These are phyloP conservation scores for Citrus reticulata DNA, from an alignment of 345 rosid genomes.

Conservation along the genomic window DNA sequence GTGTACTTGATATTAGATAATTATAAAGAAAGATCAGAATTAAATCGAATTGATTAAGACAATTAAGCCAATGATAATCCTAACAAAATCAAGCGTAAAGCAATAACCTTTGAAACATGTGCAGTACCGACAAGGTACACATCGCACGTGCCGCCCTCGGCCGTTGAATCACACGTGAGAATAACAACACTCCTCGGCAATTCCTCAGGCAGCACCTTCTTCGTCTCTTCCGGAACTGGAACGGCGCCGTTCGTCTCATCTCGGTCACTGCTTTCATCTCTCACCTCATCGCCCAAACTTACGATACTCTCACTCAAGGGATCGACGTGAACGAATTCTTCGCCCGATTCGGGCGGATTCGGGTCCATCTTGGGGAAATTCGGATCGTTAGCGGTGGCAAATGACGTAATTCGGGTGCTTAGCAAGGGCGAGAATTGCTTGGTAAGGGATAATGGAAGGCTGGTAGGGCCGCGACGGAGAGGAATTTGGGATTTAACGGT, in stretches of 20 bases:
- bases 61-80: background rate
- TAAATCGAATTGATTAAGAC: background rate
- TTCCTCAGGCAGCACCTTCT: conserved; percentile 60
- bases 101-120: conserved; percentile 80
- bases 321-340: conserved; percentile 81
- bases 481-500: background rate
- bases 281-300: conserved; percentile 30
- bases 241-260: conserved; percentile 10
- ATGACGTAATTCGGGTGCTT: background rate
- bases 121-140: conserved; percentile 90
- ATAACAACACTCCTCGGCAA: conserved; percentile 57
- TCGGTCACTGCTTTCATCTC: conserved; percentile 17
- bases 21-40: background rate
- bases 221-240: conserved; percentile 16
- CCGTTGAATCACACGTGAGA: conserved; percentile 73
- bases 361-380: conserved; percentile 39
- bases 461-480: background rate
- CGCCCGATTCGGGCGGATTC: conserved; percentile 37
- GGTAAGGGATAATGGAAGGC: background rate
- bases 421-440: background rate
- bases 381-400: conserved; percentile 11
- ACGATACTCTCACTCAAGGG: conserved; percentile 81
- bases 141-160: conserved; percentile 70
- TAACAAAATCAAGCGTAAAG: background rate
- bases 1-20: background rate